A percentile compares a stretch with the other conserved stretches of the same genome.
phyloP scores from a whole-genome alignment of 306 rosid genomes.

The Albizia julibrissin region DNA sequence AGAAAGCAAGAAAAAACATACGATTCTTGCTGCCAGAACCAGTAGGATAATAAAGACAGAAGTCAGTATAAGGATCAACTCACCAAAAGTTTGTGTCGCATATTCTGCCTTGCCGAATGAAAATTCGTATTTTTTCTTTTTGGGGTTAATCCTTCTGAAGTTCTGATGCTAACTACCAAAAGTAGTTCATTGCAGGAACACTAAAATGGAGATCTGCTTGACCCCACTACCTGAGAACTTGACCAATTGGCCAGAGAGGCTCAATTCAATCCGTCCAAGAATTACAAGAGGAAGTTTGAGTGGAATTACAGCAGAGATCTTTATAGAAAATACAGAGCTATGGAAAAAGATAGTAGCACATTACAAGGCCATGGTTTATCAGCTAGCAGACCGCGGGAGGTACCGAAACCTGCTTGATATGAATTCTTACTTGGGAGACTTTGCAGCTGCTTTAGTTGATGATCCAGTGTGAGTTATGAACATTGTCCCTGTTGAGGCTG shows the following conservation, averaged over 20 bases:
- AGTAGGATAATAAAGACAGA: constrained; percentile 43
- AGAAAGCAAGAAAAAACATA: constrained; percentile 25
- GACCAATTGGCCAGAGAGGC: constrained; percentile 80
- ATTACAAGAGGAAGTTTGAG: constrained; percentile 66
- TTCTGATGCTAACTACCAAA: not conserved
- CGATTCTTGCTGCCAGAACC: constrained; percentile 66
- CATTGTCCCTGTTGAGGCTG: constrained; percentile 72
- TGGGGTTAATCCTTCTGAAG: not conserved
- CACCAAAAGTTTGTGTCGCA: constrained; percentile 1
- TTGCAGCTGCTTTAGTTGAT: constrained; percentile 76
- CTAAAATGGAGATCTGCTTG: constrained; percentile 78
- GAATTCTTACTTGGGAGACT: constrained; percentile 89
- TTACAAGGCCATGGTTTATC: constrained; percentile 69
- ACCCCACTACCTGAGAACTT: constrained; percentile 79
- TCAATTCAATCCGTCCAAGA: constrained; percentile 81
- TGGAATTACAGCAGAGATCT: constrained; percentile 61
- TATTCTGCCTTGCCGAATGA: constrained; percentile 33
- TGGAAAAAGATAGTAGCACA: constrained; percentile 87
- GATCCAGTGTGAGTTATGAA: constrained; percentile 96
- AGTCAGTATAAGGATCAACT: constrained; percentile 3
- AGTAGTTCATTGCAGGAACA: constrained; percentile 56
- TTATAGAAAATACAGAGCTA: constrained; percentile 51
- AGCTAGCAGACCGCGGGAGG: constrained; percentile 73
- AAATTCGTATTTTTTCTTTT: not conserved
- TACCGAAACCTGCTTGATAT: constrained; percentile 85